A percentile compares a stretch with the other conserved stretches of the same genome.
Evolutionary conservation across 2,329 filamentous ascomycete genomes (phyloP).

Genomic region (Paecilomyces fulvus): DNA sequence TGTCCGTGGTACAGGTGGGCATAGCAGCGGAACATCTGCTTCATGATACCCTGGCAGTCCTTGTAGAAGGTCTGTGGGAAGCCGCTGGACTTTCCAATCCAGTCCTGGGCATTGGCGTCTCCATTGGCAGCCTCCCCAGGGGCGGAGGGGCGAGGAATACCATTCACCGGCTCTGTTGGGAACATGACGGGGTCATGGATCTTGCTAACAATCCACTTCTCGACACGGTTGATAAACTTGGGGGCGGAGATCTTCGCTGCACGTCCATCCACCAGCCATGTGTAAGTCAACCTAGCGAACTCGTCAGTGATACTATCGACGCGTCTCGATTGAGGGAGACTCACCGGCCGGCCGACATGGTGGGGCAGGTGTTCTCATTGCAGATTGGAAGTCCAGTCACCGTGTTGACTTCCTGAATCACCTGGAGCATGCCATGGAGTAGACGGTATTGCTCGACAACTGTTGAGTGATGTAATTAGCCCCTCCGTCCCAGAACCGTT

Average conservation of each 20-base stretch:
- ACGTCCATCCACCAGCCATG: constrained; percentile 83
- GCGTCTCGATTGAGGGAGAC: constrained; percentile 30
- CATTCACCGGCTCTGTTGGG: constrained; percentile 69
- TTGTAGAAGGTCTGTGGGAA: constrained; percentile 85
- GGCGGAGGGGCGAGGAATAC: constrained; percentile 38
- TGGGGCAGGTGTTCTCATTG: constrained; percentile 74
- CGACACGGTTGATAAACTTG: constrained; percentile 91
- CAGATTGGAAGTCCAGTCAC: constrained; percentile 68
- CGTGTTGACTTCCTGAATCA: constrained; percentile 78
- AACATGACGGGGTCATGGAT: constrained; percentile 85
- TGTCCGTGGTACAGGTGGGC: constrained; percentile 97
- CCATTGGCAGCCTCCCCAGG: constrained; percentile 30
- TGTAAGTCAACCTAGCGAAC: constrained; percentile 71
- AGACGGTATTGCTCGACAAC: constrained; percentile 90
- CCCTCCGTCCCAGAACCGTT: not conserved
- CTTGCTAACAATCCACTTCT: constrained; percentile 95
- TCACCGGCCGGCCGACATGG: constrained; percentile 90
- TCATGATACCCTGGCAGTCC: constrained; percentile 88
- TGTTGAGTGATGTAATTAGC: constrained; percentile 29
- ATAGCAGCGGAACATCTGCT: constrained; percentile 98
- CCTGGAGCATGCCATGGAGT: constrained; percentile 78
- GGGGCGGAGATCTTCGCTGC: constrained; percentile 87
- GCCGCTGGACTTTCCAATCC: constrained; percentile 85
- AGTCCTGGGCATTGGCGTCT: constrained; percentile 52
- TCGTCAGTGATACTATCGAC: not conserved